Percentiles rank a stretch among this genome's conserved stretches.
These are phyloP conservation scores for Lathyrus aphaca DNA, from an alignment of 306 rosid genomes.

Conservation along the genomic window DNA sequence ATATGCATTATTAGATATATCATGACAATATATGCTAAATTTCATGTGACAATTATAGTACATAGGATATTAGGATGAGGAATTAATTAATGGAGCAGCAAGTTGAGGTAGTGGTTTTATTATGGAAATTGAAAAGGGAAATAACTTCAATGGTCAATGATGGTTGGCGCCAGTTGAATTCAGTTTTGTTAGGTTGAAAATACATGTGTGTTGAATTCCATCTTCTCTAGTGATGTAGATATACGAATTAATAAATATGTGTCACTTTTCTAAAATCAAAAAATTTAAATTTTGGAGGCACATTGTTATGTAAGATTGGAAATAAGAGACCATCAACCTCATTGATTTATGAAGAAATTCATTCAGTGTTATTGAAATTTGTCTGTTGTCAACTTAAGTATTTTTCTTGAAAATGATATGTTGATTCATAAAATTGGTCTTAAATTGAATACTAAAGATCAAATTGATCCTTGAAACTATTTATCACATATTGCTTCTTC, in stretches of 20 bases:
- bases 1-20: neutral
- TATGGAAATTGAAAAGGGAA: neutral
- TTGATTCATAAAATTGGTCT: too few relatives aligned
- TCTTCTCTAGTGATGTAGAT: neutral
- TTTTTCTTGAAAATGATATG: too few relatives aligned
- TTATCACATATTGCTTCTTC: too few relatives aligned
- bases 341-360: neutral
- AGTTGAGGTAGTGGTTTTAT: conserved; percentile 32
- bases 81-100: conserved; percentile 2
- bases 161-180: conserved; percentile 15
- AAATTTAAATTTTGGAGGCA: neutral
- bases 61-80: conserved; percentile 9
- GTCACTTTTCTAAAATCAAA: neutral
- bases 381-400: too few relatives aligned
- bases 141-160: conserved; percentile 26
- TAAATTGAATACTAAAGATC: too few relatives aligned
- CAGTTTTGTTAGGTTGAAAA: conserved; percentile 17
- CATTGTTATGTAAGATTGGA: neutral
- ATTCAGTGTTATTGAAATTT: neutral
- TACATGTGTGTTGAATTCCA: conserved; percentile 1
- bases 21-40: neutral
- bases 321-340: neutral
- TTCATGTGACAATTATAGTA: conserved; percentile 2
- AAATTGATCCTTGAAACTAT: too few relatives aligned
- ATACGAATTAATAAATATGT: neutral